Percentiles rank a stretch among this genome's conserved stretches.
These are phyloP conservation scores for Psilocybe azurescens DNA, from an alignment of 768 basidiomycete genomes.

Conservation along the genomic window DNA sequence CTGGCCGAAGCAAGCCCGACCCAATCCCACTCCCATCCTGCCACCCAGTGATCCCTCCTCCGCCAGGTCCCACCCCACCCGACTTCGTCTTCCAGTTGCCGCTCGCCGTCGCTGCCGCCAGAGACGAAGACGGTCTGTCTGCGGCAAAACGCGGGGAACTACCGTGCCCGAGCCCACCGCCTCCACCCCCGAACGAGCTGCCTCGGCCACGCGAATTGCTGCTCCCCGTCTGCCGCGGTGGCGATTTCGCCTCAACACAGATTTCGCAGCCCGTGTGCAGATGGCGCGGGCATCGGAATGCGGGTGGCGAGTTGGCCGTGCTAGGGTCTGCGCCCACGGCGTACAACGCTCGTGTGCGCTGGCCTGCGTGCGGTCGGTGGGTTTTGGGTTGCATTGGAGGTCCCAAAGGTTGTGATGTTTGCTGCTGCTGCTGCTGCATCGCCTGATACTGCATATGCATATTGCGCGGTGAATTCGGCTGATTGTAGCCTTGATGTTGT, in stretches of 20 bases:
- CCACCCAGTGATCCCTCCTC: slow-evolving; percentile 72
- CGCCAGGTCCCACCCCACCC: slow-evolving; percentile 38
- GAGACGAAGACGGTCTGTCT: neutral
- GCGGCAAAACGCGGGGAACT: neutral
- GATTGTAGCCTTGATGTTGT: slow-evolving; percentile 17
- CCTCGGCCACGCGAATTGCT: slow-evolving; percentile 28
- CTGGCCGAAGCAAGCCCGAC: slow-evolving; percentile 66
- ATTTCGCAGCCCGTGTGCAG: slow-evolving; percentile 77
- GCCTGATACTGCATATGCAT: slow-evolving; percentile 21
- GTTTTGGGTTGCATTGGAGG: slow-evolving; percentile 17
- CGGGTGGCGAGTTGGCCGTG: slow-evolving; percentile 65
- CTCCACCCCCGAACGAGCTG: slow-evolving; percentile 15
- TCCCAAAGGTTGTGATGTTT: slow-evolving; percentile 7
- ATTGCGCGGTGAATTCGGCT: slow-evolving; percentile 2
- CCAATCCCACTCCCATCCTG: slow-evolving; percentile 78
- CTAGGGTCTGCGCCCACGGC: slow-evolving; percentile 64
- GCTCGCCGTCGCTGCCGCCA: neutral
- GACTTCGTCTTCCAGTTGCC: slow-evolving; percentile 38
- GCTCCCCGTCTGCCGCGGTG: slow-evolving; percentile 29
- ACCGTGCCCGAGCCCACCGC: slow-evolving; percentile 1
- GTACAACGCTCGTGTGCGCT: slow-evolving; percentile 58
- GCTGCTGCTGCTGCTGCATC: slow-evolving; percentile 19
- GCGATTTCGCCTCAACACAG: slow-evolving; percentile 67
- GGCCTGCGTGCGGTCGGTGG: slow-evolving; percentile 23
- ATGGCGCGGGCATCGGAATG: slow-evolving; percentile 74